Evolutionary conservation across 441 rosid genomes (phyloP).

Genomic region (Gossypium lobatum): DNA sequence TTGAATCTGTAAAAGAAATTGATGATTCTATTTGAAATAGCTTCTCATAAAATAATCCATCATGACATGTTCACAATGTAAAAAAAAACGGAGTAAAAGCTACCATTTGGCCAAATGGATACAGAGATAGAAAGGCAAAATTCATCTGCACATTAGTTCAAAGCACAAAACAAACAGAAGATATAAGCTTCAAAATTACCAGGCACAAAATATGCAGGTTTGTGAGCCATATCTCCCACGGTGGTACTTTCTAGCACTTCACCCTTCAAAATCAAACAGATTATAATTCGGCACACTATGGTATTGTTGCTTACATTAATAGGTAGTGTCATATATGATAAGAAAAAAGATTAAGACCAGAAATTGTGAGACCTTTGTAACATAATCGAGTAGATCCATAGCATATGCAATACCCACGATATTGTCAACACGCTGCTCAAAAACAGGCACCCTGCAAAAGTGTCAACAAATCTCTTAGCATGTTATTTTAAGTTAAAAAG

Average conservation of each 20-base stretch:
- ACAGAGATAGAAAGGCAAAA: not conserved
- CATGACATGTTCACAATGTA: not conserved
- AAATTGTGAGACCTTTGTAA: constrained; percentile 65
- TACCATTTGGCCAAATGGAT: not conserved
- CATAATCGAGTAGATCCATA: constrained; percentile 95
- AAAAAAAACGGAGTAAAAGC: not conserved
- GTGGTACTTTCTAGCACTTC: constrained; percentile 75
- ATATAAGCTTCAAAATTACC: constrained; percentile 41
- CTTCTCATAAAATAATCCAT: not conserved
- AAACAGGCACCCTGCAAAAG: constrained; percentile 86
- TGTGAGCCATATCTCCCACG: constrained; percentile 95
- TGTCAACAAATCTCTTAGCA: constrained; percentile 22
- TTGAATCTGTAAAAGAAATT: constrained; percentile 68
- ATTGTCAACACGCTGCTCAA: constrained; percentile 98
- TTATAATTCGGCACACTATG: constrained; percentile 40
- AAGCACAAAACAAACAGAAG: constrained; percentile 2
- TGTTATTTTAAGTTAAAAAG: constrained; percentile 11
- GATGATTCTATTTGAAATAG: constrained; percentile 5
- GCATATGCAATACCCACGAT: constrained; percentile 98
- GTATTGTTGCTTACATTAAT: constrained; percentile 29
- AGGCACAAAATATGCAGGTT: constrained; percentile 96
- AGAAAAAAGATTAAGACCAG: constrained; percentile 12
- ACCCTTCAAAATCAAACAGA: constrained; percentile 84
- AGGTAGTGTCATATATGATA: constrained; percentile 16
- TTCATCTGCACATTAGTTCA: not conserved